Evolutionary conservation across 768 basidiomycete genomes (phyloP), one percentile per base, ranked within the genome.

Genomic region (Tulasnella sp.): DNA sequence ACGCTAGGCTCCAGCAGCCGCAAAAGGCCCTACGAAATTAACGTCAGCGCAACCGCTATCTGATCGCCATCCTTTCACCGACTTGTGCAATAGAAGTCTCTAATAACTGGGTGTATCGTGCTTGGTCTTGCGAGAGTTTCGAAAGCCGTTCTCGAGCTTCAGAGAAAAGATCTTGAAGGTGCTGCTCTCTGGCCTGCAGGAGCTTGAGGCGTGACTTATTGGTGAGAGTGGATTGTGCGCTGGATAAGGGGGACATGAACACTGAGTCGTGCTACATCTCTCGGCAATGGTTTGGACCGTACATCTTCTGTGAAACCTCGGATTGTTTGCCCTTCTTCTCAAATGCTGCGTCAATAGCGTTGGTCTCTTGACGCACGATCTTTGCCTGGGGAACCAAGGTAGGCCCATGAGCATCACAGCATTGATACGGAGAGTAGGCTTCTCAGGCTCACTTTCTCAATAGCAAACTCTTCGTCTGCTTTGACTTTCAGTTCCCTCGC

Each of bases 381-480:
- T 91, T 96, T 51, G 94, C 95, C 94, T 97, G 68, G 41, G 21
- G 30, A 38, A 15, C 13, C 2, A 44, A 38, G 15, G 11, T 26
- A 10, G 49, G 17, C 60, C 29, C 21, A 8, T 42, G 55, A 51
- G 54, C 26, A 38, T 41, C 55, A 47, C n/a, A n/a, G n/a, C n/a
- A n/a, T n/a, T n/a, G n/a, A n/a, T n/a, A n/a, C n/a, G n/a, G n/a
- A n/a, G n/a, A n/a, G n/a, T n/a, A n/a, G n/a, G n/a, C n/a, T n/a
- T n/a, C n/a, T n/a, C n/a, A n/a, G n/a, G n/a, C 71, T 21, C 53
- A 74, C 94, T 81, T 99, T 99, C 72, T 99, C 96, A 65, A 99
- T 98, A 19, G 95, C 88, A 69, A 98, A 98, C 74, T 99, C 95
- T 71, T 98, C 94, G 63, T 99, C 93, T 0, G 96, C 95, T 72